These are phyloP conservation scores for Beauveria sp. DNA, from an alignment of 2,329 filamentous ascomycete species.

Conservation along the genomic window DNA sequence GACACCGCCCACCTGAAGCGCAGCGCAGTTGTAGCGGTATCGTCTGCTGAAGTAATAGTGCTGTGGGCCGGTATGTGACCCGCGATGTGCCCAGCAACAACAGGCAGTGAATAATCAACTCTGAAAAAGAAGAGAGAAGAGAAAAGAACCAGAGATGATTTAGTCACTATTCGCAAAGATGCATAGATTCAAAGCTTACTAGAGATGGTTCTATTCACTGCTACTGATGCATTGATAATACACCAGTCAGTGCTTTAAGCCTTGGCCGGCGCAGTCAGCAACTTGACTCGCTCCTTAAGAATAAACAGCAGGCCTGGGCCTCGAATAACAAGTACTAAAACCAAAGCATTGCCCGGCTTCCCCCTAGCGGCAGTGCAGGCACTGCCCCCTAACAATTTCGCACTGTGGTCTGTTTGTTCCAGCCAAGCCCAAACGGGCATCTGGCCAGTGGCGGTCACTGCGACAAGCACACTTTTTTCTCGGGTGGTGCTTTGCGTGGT, in stretches of 20 bases:
- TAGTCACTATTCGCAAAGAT: neutral
- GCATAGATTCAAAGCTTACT: no score
- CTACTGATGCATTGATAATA: neutral
- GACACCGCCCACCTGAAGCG: neutral
- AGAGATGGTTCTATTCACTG: no score
- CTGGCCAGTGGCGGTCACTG: neutral
- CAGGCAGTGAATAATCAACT: neutral
- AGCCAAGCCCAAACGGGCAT: neutral
- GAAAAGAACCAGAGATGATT: neutral
- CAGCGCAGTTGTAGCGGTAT: no score
- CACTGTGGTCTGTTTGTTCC: conserved; percentile 2
- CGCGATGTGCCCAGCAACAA: neutral
- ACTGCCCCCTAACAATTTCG: neutral
- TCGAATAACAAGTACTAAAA: neutral
- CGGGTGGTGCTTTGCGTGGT: neutral
- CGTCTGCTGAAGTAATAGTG: neutral
- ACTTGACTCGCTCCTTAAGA: no score
- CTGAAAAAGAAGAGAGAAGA: neutral
- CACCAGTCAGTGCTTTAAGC: neutral
- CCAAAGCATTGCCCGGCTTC: neutral
- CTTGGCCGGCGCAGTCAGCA: no score
- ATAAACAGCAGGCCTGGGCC: neutral
- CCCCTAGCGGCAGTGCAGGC: neutral
- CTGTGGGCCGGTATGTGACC: neutral
- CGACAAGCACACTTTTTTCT: neutral